phyloP scores from a whole-genome alignment of 257 asterid species.

The Plantago elongata region DNA sequence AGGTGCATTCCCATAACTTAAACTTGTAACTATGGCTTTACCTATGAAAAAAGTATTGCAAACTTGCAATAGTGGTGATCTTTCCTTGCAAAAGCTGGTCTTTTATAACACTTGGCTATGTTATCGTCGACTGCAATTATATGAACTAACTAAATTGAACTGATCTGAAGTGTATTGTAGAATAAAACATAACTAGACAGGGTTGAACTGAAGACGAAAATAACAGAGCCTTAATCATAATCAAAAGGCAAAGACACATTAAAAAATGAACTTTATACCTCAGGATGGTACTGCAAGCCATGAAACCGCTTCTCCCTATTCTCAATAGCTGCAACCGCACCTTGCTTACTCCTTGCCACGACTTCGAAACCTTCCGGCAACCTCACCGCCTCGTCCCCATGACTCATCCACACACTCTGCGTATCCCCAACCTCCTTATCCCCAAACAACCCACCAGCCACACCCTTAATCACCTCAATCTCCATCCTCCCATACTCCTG shows the following conservation, averaged over 20 bases:
- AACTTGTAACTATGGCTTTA: too few species aligned
- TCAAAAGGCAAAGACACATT: not conserved
- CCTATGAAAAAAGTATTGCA: too few species aligned
- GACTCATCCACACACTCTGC: conserved; percentile 99
- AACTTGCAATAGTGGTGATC: too few species aligned
- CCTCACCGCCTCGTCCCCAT: conserved; percentile 87
- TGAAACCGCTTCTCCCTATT: conserved; percentile 51
- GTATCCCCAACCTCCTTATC: conserved; percentile 54
- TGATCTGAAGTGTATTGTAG: too few species aligned
- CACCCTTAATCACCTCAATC: conserved; percentile 45
- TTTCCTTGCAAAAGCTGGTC: too few species aligned
- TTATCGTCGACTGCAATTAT: too few species aligned
- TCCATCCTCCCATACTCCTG: conserved; percentile 98
- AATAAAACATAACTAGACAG: too few species aligned
- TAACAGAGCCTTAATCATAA: too few species aligned
- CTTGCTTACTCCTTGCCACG: conserved; percentile 83
- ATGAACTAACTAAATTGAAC: too few species aligned
- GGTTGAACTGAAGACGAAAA: too few species aligned
- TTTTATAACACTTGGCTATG: too few species aligned
- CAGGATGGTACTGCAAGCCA: conserved; percentile 99
- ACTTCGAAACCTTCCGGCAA: conserved; percentile 87
- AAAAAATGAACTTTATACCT: conserved; percentile 36
- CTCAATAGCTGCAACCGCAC: conserved; percentile 76
- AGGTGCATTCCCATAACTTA: too few species aligned
- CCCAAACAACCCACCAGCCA: conserved; percentile 64